Evolutionary conservation across 2,329 filamentous ascomycete species (phyloP), one percentile per base, ranked within the genome.

Genomic region (Fusarium phyllophilum): DNA sequence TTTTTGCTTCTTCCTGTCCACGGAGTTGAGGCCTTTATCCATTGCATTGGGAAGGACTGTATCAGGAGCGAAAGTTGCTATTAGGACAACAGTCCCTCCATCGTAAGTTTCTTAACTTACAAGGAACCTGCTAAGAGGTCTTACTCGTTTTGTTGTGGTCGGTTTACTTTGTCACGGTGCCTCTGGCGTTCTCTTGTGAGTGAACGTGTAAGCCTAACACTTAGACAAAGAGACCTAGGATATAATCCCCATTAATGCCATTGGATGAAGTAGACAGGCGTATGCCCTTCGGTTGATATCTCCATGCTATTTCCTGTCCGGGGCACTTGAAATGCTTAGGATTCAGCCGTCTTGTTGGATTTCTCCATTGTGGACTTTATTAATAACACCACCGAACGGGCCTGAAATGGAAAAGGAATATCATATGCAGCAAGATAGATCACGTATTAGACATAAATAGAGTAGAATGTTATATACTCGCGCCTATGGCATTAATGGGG

Each of bases 1-100:
- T 31, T 57, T 64, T 59, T 55, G 55, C 58, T 71, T 58, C 62
- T 59, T 46, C 34, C 20, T 55, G 20, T 22, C 51, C 52, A 39
- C 41, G 52, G 20, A 54, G 44, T 62, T 55, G 55, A 39, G 11
- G 24, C 38, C n/a, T 33, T 60, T 31, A 29, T 49, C 22, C 48
- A 51, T 66, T 29, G 20, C 31, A 41, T 41, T 31, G 34, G 24
- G 18, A 54, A 41, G 51, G 20, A 29, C 36, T 13, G 24, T 29
- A 20, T n/a, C 24, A 51, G 31, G 48, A 36, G 33, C 33, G 18
- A 52, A 20, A 52, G 31, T 26, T 24, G 33, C 49, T 52, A 15
- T 52, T 34, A 24, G 34, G 15, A 18, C 26, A 55, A 39, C n/a
- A 41, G 34, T 26, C 22, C 51, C 34, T 41, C 34, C 54, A 34